These are phyloP conservation scores for Aristolochia californica DNA, from an alignment of 164 flowering plant genomes.

Conservation along the genomic window DNA sequence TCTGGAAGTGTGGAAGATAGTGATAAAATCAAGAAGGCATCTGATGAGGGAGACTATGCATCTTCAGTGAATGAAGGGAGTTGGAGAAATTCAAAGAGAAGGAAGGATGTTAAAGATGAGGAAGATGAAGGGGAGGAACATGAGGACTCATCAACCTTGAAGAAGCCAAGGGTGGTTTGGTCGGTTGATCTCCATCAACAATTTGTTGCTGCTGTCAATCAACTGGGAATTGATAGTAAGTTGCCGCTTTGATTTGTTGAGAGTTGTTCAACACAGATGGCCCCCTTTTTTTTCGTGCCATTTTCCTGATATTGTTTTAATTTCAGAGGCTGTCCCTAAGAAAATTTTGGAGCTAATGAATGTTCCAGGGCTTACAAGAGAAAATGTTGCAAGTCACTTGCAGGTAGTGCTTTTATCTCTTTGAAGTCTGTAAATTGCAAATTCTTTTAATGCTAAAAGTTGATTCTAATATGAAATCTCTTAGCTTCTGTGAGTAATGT, in stretches of 20 bases:
- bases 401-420: slow-evolving; percentile 46
- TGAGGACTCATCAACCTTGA: slow-evolving; percentile 57
- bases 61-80: slow-evolving; percentile 73
- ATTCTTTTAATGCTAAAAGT: background rate
- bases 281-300: background rate
- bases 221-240: slow-evolving; percentile 88
- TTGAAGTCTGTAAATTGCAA: background rate
- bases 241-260: too few species aligned
- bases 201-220: slow-evolving; percentile 80
- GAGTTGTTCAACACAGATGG: background rate
- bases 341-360: slow-evolving; percentile 93
- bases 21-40: slow-evolving; percentile 34
- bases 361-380: slow-evolving; percentile 88
- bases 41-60: slow-evolving; percentile 61
- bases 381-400: slow-evolving; percentile 97
- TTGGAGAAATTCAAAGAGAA: slow-evolving; percentile 56
- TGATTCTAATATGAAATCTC: background rate
- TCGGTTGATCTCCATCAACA: slow-evolving; percentile 91
- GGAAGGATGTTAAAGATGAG: slow-evolving; percentile 43
- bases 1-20: slow-evolving; percentile 64
- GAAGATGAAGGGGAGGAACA: slow-evolving; percentile 65
- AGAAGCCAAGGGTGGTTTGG: slow-evolving; percentile 96
- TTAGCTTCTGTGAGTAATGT: too few species aligned
- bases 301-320: background rate
- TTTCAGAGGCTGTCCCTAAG: slow-evolving; percentile 96